These are phyloP conservation scores for Harringtonia aguacate DNA, from an alignment of 2,329 filamentous ascomycete species.

Conservation along the genomic window DNA sequence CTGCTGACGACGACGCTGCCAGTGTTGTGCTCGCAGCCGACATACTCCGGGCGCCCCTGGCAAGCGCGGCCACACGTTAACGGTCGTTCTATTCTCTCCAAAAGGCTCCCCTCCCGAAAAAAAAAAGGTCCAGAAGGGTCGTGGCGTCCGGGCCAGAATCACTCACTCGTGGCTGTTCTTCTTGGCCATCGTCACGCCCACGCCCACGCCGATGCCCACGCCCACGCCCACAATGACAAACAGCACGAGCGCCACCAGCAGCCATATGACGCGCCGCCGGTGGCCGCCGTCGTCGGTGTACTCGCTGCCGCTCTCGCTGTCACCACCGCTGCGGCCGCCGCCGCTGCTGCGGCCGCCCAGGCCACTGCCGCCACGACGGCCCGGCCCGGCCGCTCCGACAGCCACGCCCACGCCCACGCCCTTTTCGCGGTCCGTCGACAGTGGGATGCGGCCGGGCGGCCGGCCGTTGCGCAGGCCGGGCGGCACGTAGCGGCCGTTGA, in stretches of 20 bases:
- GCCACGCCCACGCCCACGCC: too few relatives aligned
- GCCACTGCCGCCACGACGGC: too few relatives aligned
- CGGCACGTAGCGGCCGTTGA: slow-evolving; percentile 13
- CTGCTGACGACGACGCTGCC: too few relatives aligned
- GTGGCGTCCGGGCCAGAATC: neutral
- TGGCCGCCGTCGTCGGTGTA: slow-evolving; percentile 16
- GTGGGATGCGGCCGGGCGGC: slow-evolving; percentile 7
- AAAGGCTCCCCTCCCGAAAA: neutral
- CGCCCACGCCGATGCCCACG: slow-evolving; percentile 28
- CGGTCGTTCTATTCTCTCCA: too few relatives aligned
- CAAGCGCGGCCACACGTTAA: too few relatives aligned
- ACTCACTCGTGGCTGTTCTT: neutral
- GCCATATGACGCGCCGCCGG: slow-evolving; percentile 25
- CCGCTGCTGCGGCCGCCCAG: neutral
- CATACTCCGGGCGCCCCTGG: too few relatives aligned
- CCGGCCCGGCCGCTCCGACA: too few relatives aligned
- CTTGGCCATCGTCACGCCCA: slow-evolving; percentile 20
- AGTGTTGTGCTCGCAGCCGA: too few relatives aligned
- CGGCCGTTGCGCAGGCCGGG: slow-evolving; percentile 11
- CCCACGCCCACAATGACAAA: slow-evolving; percentile 20
- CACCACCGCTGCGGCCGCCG: slow-evolving; percentile 3
- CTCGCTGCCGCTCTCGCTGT: slow-evolving; percentile 6
- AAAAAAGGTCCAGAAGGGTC: neutral
- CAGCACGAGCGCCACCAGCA: slow-evolving; percentile 5
- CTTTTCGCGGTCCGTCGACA: neutral